phyloP scores from a whole-genome alignment of 1,284 basidiomycete genomes.

The Ustilago cynodontis region DNA sequence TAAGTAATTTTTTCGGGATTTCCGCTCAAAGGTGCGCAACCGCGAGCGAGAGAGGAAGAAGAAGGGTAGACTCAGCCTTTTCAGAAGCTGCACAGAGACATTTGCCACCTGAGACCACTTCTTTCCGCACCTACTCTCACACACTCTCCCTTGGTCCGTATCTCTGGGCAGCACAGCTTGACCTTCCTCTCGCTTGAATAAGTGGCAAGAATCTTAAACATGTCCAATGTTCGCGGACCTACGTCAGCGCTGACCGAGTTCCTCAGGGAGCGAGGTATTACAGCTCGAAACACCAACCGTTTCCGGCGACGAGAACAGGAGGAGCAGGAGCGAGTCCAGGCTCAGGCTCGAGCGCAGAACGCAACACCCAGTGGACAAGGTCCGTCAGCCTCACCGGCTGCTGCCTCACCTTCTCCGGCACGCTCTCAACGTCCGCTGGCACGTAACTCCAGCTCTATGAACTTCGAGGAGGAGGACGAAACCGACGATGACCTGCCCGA shows the following conservation, averaged over 20 bases:
- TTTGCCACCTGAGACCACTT: conserved; percentile 21
- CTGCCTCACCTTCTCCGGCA: conserved; percentile 13
- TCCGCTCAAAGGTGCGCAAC: conserved; percentile 9
- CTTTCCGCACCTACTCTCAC: neutral
- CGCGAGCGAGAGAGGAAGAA: conserved; percentile 14
- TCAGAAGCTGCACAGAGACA: neutral
- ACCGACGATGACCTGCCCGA: conserved; percentile 76
- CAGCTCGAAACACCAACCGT: conserved; percentile 76
- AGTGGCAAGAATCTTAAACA: neutral
- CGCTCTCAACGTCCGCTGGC: conserved; percentile 28
- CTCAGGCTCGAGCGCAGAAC: conserved; percentile 36
- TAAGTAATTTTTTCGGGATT: neutral
- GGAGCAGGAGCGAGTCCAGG: conserved; percentile 72
- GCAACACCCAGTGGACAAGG: conserved; percentile 35
- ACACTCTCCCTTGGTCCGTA: neutral
- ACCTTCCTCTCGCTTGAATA: neutral
- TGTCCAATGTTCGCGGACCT: conserved; percentile 79
- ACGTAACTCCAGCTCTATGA: conserved; percentile 52
- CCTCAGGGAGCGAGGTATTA: conserved; percentile 84
- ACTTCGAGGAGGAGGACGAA: conserved; percentile 75
- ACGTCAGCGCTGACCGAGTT: conserved; percentile 92
- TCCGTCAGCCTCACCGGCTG: conserved; percentile 18
- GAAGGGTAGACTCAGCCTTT: conserved; percentile 33
- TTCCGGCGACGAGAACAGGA: conserved; percentile 58
- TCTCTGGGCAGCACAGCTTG: neutral